phyloP scores from a whole-genome alignment of 2,329 filamentous ascomycete genomes.

The Dactylellina drechsleri region DNA sequence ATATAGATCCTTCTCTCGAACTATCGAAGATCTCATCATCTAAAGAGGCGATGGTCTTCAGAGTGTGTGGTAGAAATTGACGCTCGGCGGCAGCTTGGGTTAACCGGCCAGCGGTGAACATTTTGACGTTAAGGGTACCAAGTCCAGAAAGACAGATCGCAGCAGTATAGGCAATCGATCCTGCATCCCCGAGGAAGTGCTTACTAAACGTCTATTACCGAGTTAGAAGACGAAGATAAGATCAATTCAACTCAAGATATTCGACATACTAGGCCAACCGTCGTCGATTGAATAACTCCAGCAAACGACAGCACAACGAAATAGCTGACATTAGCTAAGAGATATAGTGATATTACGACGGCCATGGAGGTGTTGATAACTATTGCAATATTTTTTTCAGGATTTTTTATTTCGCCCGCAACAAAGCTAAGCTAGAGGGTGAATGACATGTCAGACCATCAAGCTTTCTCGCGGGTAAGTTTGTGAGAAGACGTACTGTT shows the following conservation, averaged over 20 bases:
- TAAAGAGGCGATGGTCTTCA: constrained; percentile 59
- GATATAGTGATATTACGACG: constrained; percentile 62
- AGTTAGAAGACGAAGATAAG: too few relatives aligned
- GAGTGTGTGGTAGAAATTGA: constrained; percentile 58
- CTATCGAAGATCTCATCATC: constrained; percentile 59
- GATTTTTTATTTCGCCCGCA: too few relatives aligned
- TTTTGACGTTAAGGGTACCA: constrained; percentile 63
- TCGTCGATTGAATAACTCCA: constrained; percentile 62
- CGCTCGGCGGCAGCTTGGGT: constrained; percentile 61
- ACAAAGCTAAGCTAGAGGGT: too few relatives aligned
- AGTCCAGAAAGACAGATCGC: constrained; percentile 63
- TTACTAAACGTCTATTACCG: background rate
- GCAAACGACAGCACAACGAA: constrained; percentile 64
- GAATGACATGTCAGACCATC: too few relatives aligned
- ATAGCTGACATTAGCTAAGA: constrained; percentile 63
- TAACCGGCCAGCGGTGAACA: constrained; percentile 64
- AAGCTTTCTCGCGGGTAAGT: too few relatives aligned
- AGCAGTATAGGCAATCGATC: constrained; percentile 62
- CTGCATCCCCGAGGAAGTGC: constrained; percentile 61
- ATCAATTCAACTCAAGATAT: background rate
- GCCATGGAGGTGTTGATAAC: too few relatives aligned
- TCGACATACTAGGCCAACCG: constrained; percentile 63
- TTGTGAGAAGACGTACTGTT: constrained; percentile 61
- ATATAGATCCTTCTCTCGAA: constrained; percentile 55
- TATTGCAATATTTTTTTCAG: too few relatives aligned